A percentile compares a stretch with the other conserved stretches of the same genome.
Conservation (phyloP, 257 asterid species). For the Nicotiana knightiana region DNA sequence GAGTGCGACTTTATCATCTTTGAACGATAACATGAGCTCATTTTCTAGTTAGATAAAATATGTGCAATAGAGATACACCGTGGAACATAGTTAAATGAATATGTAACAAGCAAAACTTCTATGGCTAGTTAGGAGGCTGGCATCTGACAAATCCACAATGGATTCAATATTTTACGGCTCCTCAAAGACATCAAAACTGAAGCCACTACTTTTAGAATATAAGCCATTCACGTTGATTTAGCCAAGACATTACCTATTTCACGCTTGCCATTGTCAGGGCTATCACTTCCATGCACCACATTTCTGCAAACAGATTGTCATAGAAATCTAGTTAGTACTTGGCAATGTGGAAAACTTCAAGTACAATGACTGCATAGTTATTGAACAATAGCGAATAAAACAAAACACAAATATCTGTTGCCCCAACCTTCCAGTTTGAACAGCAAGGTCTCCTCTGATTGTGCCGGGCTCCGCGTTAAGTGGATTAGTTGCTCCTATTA, state of each 20-base stretch:
- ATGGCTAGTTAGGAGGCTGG: background rate
- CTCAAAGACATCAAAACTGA: background rate
- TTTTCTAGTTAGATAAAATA: background rate
- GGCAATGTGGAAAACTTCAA: background rate
- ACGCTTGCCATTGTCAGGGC: constrained; percentile 82
- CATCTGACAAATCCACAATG: background rate
- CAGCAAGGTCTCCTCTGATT: constrained; percentile 92
- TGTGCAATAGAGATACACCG: too few relatives aligned
- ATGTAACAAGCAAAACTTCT: background rate
- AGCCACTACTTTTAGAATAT: background rate
- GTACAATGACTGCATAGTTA: background rate
- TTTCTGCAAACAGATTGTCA: constrained; percentile 46
- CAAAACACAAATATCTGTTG: background rate
- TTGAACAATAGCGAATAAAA: background rate
- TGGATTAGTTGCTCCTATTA: constrained; percentile 92
- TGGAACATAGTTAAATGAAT: background rate
- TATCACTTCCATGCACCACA: constrained; percentile 95
- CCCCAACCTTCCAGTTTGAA: constrained; percentile 88
- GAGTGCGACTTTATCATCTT: background rate
- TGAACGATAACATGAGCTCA: background rate
- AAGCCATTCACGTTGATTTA: background rate
- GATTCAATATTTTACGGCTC: background rate
- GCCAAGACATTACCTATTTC: constrained; percentile 56
- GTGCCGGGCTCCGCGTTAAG: constrained; percentile 97
- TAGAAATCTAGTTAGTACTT: background rate